phyloP scores from a whole-genome alignment of 179 eudicot species.

The Actinidia polygama region DNA sequence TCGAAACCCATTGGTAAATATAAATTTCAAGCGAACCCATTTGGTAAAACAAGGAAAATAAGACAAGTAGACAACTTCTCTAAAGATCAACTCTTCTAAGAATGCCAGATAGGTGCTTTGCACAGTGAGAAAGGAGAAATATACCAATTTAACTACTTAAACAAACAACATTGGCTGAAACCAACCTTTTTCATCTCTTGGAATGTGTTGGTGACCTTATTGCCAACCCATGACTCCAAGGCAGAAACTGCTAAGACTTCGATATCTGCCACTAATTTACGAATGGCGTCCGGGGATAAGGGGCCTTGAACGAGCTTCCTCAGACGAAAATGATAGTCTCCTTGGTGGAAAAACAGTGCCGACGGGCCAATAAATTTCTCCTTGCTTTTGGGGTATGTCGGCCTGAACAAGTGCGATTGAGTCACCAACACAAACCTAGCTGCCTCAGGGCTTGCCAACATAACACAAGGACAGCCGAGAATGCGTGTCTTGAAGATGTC shows the following conservation, averaged over 20 bases:
- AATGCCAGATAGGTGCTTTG: background rate
- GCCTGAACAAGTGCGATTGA: slow-evolving; percentile 50
- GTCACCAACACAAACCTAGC: slow-evolving; percentile 44
- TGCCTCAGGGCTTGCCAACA: slow-evolving; percentile 61
- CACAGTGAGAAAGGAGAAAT: background rate
- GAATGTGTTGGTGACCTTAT: slow-evolving; percentile 36
- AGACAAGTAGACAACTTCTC: background rate
- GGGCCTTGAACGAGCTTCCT: slow-evolving; percentile 49
- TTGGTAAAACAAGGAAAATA: background rate
- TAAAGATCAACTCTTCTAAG: background rate
- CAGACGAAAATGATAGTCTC: slow-evolving; percentile 41
- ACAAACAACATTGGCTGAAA: slow-evolving; percentile 4
- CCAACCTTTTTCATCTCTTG: slow-evolving; percentile 54
- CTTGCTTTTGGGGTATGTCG: slow-evolving; percentile 54
- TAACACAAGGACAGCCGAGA: slow-evolving; percentile 52
- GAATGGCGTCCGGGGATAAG: slow-evolving; percentile 40
- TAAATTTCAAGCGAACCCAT: background rate
- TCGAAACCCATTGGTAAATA: background rate
- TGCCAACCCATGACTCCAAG: slow-evolving; percentile 38
- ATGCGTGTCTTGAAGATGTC: slow-evolving; percentile 57
- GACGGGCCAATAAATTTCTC: slow-evolving; percentile 43
- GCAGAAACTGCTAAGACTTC: slow-evolving; percentile 36
- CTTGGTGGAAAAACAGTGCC: slow-evolving; percentile 56
- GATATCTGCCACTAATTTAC: slow-evolving; percentile 30
- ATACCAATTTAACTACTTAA: background rate